phyloP scores from a whole-genome alignment of 75 land plant genomes.

The Pseudotsuga menziesii region DNA sequence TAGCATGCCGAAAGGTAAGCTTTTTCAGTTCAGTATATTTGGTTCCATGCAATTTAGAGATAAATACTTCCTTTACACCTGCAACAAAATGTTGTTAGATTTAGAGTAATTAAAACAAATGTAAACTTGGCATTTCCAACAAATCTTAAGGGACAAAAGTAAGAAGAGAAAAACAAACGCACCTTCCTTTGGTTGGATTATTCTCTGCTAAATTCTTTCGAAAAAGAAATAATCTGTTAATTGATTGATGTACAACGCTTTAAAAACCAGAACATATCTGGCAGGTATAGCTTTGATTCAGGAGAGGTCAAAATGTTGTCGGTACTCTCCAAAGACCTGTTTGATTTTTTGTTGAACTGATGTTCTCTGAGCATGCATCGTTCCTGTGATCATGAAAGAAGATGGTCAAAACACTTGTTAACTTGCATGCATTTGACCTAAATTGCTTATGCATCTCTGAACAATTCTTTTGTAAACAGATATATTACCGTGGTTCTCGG shows the following conservation, averaged over 20 bases:
- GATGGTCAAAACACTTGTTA: background rate
- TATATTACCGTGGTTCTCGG: constrained; percentile 20
- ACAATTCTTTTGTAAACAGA: background rate
- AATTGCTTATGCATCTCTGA: background rate
- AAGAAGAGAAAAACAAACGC: too few relatives aligned
- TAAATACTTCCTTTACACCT: too few relatives aligned
- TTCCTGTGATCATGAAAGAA: constrained; percentile 5
- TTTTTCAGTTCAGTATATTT: too few relatives aligned
- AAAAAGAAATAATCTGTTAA: background rate
- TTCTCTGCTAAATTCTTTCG: too few relatives aligned
- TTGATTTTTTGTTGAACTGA: background rate
- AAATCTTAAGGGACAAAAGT: too few relatives aligned
- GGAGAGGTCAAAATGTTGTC: constrained; percentile 3
- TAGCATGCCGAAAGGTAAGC: too few relatives aligned
- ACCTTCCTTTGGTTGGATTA: too few relatives aligned
- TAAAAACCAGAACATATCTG: constrained; percentile 55
- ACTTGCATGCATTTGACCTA: background rate
- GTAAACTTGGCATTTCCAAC: too few relatives aligned
- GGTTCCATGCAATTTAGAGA: too few relatives aligned
- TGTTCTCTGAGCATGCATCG: background rate
- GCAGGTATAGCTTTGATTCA: constrained; percentile 20
- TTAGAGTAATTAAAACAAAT: too few relatives aligned
- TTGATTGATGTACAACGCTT: constrained; percentile 41
- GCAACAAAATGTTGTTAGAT: too few relatives aligned
- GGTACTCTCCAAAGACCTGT: background rate